A percentile compares a stretch with the other conserved stretches of the same genome.
phyloP scores from a whole-genome alignment of 768 basidiomycete species.

The Leccinum variicolor region DNA sequence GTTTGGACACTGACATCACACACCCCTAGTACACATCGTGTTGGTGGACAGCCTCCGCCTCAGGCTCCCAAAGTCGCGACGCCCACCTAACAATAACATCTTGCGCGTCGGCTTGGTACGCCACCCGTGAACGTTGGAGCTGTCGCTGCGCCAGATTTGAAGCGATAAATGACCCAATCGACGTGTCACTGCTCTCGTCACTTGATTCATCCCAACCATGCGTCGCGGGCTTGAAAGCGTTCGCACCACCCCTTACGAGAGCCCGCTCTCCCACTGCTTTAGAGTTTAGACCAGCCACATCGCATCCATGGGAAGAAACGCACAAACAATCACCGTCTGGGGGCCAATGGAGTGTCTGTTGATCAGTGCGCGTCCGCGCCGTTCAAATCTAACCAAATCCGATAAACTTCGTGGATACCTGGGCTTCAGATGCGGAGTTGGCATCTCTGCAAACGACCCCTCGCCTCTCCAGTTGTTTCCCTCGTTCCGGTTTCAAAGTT shows the following conservation, averaged over 20 bases:
- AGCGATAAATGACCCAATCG: not conserved
- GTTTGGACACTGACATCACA: not conserved
- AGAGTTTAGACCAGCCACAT: conserved; percentile 13
- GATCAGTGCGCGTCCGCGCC: not conserved
- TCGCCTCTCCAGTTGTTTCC: not conserved
- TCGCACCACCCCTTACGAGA: conserved; percentile 18
- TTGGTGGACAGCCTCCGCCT: conserved; percentile 4
- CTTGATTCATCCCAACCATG: not conserved
- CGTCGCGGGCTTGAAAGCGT: not conserved
- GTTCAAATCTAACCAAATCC: conserved; percentile 22
- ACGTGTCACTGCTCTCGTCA: not conserved
- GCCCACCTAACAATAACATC: not conserved
- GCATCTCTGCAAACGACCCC: not conserved
- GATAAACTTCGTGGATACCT: conserved; percentile 1
- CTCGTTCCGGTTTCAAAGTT: not conserved
- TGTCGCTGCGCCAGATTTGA: not conserved
- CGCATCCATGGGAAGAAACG: conserved; percentile 15
- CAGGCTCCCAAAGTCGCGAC: not conserved
- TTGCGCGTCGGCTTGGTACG: not conserved
- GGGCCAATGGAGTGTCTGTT: not conserved
- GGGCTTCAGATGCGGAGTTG: conserved; percentile 2
- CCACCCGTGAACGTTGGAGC: not conserved
- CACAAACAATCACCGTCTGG: conserved; percentile 1
- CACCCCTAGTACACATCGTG: conserved; percentile 4
- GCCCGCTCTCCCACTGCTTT: conserved; percentile 14